Evolutionary conservation across 2,329 filamentous ascomycete genomes (phyloP).

Genomic region (Setomelanomma holmii): DNA sequence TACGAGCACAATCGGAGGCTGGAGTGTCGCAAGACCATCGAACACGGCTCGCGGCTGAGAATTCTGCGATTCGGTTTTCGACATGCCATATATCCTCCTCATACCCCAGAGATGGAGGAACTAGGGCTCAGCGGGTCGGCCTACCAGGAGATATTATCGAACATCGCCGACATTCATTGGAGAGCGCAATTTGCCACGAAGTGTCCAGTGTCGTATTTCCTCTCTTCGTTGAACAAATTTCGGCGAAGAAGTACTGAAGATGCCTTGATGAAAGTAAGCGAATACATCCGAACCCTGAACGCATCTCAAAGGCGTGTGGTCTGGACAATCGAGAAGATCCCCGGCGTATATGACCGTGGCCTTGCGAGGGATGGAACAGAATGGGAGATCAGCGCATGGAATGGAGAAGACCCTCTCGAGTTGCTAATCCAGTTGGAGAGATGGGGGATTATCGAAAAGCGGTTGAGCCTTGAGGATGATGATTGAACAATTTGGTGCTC

Average conservation of each 20-base stretch:
- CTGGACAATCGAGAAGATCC: slow-evolving; percentile 36
- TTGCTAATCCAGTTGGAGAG: slow-evolving; percentile 29
- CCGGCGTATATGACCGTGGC: slow-evolving; percentile 25
- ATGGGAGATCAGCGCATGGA: slow-evolving; percentile 36
- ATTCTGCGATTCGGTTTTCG: slow-evolving; percentile 31
- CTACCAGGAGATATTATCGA: slow-evolving; percentile 20
- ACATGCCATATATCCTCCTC: slow-evolving; percentile 30
- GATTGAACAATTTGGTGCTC: slow-evolving; percentile 11
- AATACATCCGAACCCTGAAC: slow-evolving; percentile 32
- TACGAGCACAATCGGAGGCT: slow-evolving; percentile 37
- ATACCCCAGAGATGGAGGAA: slow-evolving; percentile 32
- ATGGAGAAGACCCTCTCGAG: slow-evolving; percentile 30
- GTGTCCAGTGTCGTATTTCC: slow-evolving; percentile 8
- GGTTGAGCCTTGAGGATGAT: slow-evolving; percentile 26
- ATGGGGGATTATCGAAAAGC: slow-evolving; percentile 33
- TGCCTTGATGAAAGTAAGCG: slow-evolving; percentile 22
- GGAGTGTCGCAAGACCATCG: slow-evolving; percentile 31
- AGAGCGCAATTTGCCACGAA: slow-evolving; percentile 2
- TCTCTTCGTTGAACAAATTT: slow-evolving; percentile 17
- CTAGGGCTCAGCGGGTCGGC: slow-evolving; percentile 24
- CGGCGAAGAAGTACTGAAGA: slow-evolving; percentile 20
- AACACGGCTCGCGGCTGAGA: slow-evolving; percentile 26
- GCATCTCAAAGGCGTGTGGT: slow-evolving; percentile 21
- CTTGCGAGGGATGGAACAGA: slow-evolving; percentile 23
- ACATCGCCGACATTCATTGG: slow-evolving; percentile 24